A percentile compares a stretch with the other conserved stretches of the same genome.
Evolutionary conservation across 495 filamentous ascomycete genomes (phyloP).

Genomic region (Lentithecium fluviatile): DNA sequence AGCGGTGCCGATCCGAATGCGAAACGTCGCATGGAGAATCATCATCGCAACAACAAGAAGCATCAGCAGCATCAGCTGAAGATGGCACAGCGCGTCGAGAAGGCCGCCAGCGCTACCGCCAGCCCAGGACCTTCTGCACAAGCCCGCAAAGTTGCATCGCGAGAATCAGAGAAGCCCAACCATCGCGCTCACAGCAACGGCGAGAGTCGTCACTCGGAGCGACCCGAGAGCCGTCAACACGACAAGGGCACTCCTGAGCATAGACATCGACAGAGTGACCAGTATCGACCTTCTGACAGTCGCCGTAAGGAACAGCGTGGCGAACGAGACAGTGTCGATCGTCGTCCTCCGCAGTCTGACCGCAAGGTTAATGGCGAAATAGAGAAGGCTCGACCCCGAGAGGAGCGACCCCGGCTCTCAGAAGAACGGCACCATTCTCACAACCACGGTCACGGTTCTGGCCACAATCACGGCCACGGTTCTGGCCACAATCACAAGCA

Average conservation of each 20-base stretch:
- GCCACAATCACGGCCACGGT: not conserved
- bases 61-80: slow-evolving; percentile 34
- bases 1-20: slow-evolving; percentile 37
- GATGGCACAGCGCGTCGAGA: slow-evolving; percentile 30
- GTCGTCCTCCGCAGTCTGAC: slow-evolving; percentile 51
- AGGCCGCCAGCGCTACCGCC: slow-evolving; percentile 30
- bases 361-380: slow-evolving; percentile 31
- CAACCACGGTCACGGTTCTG: not conserved
- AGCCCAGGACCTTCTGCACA: slow-evolving; percentile 26
- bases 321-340: slow-evolving; percentile 30
- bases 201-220: slow-evolving; percentile 46
- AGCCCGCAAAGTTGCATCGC: slow-evolving; percentile 42
- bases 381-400: slow-evolving; percentile 29
- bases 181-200: slow-evolving; percentile 52
- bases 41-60: slow-evolving; percentile 42
- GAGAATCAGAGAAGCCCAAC: slow-evolving; percentile 53
- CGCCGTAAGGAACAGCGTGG: slow-evolving; percentile 29
- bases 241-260: slow-evolving; percentile 39
- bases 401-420: slow-evolving; percentile 29
- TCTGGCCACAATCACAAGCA: slow-evolving; percentile 25
- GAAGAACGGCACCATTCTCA: slow-evolving; percentile 9
- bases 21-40: slow-evolving; percentile 34
- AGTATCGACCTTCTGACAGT: slow-evolving; percentile 48
- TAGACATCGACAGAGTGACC: slow-evolving; percentile 43
- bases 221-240: slow-evolving; percentile 40